A percentile compares a stretch with the other conserved stretches of the same genome.
These are phyloP conservation scores for Daedaleopsis nitida DNA, from an alignment of 768 basidiomycete species.

Conservation along the genomic window DNA sequence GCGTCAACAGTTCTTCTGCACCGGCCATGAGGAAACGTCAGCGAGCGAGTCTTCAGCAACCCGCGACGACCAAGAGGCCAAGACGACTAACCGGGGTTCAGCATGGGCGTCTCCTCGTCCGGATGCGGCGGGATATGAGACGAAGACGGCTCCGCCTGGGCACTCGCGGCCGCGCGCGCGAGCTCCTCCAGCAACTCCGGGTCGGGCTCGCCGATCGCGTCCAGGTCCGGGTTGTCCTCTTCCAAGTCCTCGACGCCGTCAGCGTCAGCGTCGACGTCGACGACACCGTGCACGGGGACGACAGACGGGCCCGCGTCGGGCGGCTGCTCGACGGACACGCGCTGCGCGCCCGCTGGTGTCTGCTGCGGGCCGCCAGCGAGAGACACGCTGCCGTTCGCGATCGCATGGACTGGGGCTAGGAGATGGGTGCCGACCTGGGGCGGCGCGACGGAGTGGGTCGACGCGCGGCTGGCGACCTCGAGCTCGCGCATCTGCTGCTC, in stretches of 20 bases:
- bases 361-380: background rate
- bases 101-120: conserved; percentile 67
- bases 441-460: background rate
- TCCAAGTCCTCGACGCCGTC: background rate
- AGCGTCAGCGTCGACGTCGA: conserved; percentile 1
- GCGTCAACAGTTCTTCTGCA: conserved; percentile 62
- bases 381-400: no score
- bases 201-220: background rate
- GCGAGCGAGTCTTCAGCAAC: background rate
- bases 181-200: background rate
- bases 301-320: conserved; percentile 4
- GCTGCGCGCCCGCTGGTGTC: background rate
- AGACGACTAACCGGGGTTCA: conserved; percentile 59
- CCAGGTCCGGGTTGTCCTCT: conserved; percentile 1
- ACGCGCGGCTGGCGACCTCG: background rate
- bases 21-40: background rate
- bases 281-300: background rate
- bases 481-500: conserved; percentile 29
- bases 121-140: no score
- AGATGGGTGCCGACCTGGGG: background rate
- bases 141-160: no score
- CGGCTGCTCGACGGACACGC: background rate
- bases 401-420: background rate
- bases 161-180: background rate
- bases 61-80: background rate